Percentiles rank a stretch among this genome's conserved stretches.
Conservation (phyloP, 2,329 filamentous ascomycete genomes). For the Aspergillus niger region DNA sequence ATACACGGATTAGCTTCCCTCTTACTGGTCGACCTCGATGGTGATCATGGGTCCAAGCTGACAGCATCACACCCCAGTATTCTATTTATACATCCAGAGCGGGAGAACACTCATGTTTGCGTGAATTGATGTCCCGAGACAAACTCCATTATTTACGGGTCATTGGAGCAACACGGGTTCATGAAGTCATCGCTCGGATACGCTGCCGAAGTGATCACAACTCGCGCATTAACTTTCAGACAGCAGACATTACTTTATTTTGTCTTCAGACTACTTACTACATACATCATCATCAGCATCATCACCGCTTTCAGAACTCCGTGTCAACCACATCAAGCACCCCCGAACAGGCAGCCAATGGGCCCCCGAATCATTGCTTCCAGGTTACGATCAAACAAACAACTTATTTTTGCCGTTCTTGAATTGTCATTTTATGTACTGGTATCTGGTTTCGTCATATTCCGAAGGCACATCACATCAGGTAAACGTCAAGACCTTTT, state of each 20-base stretch:
- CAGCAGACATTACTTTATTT: constrained; percentile 15
- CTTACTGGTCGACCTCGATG: neutral
- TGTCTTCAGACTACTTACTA: constrained; percentile 8
- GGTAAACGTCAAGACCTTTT: constrained; percentile 30
- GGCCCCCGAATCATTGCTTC: neutral
- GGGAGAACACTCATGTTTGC: neutral
- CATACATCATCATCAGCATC: constrained; percentile 11
- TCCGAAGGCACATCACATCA: constrained; percentile 18
- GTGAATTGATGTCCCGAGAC: neutral
- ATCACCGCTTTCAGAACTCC: constrained; percentile 7
- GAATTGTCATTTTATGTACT: constrained; percentile 23
- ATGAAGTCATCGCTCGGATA: neutral
- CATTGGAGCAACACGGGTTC: neutral
- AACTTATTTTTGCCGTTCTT: constrained; percentile 1
- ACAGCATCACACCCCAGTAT: neutral
- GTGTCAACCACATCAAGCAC: neutral
- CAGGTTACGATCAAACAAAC: constrained; percentile 7
- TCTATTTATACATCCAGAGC: neutral
- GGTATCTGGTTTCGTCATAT: constrained; percentile 23
- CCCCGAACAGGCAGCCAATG: neutral
- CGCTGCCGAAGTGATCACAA: neutral
- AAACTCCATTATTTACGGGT: neutral
- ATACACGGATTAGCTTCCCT: neutral
- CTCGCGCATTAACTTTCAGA: neutral
- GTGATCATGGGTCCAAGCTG: neutral